These are phyloP conservation scores for Trichosporon sp. DNA, from an alignment of 1,284 basidiomycete genomes.

Conservation along the genomic window DNA sequence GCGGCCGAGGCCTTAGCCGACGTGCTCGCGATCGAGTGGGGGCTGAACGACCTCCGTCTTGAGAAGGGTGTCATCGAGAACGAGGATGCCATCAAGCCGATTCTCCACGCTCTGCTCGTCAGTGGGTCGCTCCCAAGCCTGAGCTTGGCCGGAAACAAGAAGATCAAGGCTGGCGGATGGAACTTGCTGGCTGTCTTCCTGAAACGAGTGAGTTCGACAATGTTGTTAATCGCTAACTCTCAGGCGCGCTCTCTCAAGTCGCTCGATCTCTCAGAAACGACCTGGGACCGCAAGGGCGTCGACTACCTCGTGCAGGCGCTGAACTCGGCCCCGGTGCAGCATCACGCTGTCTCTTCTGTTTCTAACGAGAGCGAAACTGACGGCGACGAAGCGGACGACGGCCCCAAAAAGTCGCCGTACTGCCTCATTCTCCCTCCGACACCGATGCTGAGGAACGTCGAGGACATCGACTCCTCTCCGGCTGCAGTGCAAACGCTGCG, in stretches of 20 bases:
- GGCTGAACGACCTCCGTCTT: slow-evolving; percentile 71
- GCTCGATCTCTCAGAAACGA: slow-evolving; percentile 82
- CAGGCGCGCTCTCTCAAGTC: slow-evolving; percentile 73
- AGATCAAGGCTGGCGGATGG: slow-evolving; percentile 73
- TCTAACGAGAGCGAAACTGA: not conserved
- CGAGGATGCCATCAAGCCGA: slow-evolving; percentile 77
- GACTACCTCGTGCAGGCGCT: slow-evolving; percentile 76
- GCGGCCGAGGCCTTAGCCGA: slow-evolving; percentile 77
- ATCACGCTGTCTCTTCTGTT: not conserved
- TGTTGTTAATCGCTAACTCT: not conserved
- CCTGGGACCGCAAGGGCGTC: slow-evolving; percentile 73
- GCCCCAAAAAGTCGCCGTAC: slow-evolving; percentile 14
- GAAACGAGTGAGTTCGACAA: slow-evolving; percentile 56
- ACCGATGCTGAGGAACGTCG: slow-evolving; percentile 34
- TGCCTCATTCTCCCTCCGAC: slow-evolving; percentile 40
- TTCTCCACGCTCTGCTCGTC: slow-evolving; percentile 84
- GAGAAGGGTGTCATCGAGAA: slow-evolving; percentile 70
- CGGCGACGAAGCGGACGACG: not conserved
- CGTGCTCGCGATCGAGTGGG: slow-evolving; percentile 84
- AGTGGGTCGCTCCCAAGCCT: slow-evolving; percentile 75
- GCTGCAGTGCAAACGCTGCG: slow-evolving; percentile 64
- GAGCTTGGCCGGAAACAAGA: slow-evolving; percentile 79
- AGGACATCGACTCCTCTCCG: slow-evolving; percentile 19
- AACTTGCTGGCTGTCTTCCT: slow-evolving; percentile 75
- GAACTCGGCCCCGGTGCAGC: slow-evolving; percentile 31